These are phyloP conservation scores for Erodium texanum DNA, from an alignment of 441 rosid genomes.

Conservation along the genomic window DNA sequence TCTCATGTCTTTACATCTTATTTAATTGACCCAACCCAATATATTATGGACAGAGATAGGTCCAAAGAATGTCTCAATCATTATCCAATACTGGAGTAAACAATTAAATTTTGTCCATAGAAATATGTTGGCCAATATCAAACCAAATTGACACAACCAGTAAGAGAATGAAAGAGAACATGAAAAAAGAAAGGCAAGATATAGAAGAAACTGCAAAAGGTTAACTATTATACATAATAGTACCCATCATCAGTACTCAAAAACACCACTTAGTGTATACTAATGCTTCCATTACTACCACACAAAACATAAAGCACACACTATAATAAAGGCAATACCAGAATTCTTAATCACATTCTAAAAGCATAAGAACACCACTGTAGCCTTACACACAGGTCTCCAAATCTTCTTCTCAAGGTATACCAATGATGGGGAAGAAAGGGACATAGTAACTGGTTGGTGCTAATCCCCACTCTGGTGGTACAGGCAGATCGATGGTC, in stretches of 20 bases:
- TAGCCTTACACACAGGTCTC: background rate
- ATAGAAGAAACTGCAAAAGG: background rate
- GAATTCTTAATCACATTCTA: no score
- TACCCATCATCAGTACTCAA: background rate
- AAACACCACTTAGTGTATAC: background rate
- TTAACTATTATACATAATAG: background rate
- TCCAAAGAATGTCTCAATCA: no score
- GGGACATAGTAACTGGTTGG: slow-evolving; percentile 74
- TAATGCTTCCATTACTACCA: background rate
- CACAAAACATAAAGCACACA: background rate
- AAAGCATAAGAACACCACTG: no score
- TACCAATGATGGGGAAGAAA: slow-evolving; percentile 74
- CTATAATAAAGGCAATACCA: background rate
- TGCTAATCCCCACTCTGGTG: slow-evolving; percentile 77
- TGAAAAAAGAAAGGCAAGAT: no score
- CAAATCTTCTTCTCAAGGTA: slow-evolving; percentile 36
- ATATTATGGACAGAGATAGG: no score
- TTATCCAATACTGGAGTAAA: no score
- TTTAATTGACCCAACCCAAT: no score
- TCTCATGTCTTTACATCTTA: no score
- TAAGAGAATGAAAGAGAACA: no score
- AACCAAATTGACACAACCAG: no score
- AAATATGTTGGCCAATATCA: no score
- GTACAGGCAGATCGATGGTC: slow-evolving; percentile 74
- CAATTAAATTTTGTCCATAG: no score